Base-by-base conservation (phyloP, 129 eudicot genomes). In the Flaveria bidentis region DNA sequence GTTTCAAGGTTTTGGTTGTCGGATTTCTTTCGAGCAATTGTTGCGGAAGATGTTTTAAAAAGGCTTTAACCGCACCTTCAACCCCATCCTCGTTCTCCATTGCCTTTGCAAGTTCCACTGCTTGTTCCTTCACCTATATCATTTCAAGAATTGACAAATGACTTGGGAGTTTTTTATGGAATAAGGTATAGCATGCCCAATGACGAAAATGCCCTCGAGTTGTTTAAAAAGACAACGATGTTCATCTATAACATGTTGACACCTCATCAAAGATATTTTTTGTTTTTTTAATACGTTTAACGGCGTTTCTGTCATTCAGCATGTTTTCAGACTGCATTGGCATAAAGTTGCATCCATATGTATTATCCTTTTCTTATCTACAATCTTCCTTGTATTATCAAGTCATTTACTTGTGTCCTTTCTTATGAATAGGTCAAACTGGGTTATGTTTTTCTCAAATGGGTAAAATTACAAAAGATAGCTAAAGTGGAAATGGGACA, bases 81-180 rank as follows among this genome's bases (percentile, higher is more conserved):
- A 94, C 96, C 53, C 98, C 98, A 41, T 94, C 97, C 81, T 94
- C 98, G 30, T 89, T 80, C 78, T 94, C 97, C 98, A 91, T 94
- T 18, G 91, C 91, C 83, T 86, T 89, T 7, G 98, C 93, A 26
- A 94, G 93, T 69, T 84, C 86, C 20, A 94, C 80, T 1, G 98
- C 98, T 56, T 82, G 87, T 81, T 88, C 90, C 79, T 89, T 94
- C 23, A 94, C 98, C 98, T 94, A 82, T 49, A 46, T 18, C 18
- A 57, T 20, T 28, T 75, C 26, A 75, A 47, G 10, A 47, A 56
- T 53, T 16, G 2, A 11, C 5, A 28, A 9, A 51, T 71, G 45
- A 44, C 30, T 14, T 30, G 51, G 30, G 30, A 22, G 23, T 12
- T 53, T 17, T 30, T n/a, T 16, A 2, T 9, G 15, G 0, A n/a